Evolutionary conservation across 768 basidiomycete species (phyloP).

Genomic region (Coprinopsis sp.): DNA sequence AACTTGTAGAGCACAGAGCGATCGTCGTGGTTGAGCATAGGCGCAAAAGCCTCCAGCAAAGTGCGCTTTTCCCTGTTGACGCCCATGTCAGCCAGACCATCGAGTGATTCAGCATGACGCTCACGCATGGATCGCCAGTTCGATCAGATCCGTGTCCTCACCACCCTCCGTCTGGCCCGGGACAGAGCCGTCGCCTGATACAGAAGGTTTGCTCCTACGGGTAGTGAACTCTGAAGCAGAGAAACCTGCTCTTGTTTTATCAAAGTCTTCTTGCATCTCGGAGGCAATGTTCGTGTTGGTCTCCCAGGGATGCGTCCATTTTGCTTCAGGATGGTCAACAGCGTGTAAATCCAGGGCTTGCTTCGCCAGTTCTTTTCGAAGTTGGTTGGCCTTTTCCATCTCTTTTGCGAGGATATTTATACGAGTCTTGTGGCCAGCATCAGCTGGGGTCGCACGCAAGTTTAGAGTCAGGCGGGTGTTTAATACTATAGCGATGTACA

Average conservation of each 20-base stretch:
- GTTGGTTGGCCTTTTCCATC: constrained; percentile 23
- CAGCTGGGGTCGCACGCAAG: constrained; percentile 14
- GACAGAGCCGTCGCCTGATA: background rate
- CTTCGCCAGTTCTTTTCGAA: constrained; percentile 15
- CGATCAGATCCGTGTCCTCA: constrained; percentile 2
- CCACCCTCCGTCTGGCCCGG: background rate
- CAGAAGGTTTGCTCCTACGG: background rate
- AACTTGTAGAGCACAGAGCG: background rate
- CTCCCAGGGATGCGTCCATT: background rate
- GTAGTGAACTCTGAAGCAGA: too few relatives aligned
- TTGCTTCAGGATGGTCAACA: background rate
- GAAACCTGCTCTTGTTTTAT: too few relatives aligned
- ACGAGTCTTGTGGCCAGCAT: constrained; percentile 26
- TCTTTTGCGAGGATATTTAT: constrained; percentile 22
- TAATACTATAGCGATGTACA: background rate
- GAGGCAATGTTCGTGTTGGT: background rate
- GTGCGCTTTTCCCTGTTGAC: background rate
- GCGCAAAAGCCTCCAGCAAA: background rate
- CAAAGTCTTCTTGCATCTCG: too few relatives aligned
- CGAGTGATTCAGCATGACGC: background rate
- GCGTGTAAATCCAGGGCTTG: constrained; percentile 15
- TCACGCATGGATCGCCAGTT: background rate
- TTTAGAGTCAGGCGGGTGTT: background rate
- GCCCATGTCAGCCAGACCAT: too few relatives aligned
- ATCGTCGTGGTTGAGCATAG: background rate